Base-by-base conservation (phyloP, 2,329 filamentous ascomycete genomes). In the Lachnum nothofagi region DNA sequence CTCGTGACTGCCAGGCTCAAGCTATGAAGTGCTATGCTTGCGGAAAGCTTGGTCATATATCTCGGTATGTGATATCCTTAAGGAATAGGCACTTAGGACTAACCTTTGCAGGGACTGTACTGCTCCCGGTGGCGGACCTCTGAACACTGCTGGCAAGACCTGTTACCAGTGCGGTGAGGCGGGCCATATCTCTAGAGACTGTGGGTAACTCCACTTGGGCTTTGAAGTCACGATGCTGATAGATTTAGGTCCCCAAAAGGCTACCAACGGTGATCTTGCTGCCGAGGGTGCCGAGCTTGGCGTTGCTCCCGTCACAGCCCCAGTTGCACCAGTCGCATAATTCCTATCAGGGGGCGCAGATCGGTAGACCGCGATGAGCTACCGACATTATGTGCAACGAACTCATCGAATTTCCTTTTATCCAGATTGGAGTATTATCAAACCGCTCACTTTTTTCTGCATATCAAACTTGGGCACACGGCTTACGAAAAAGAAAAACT, bases 81-180 rank as follows among this genome's bases (percentile, higher is more conserved):
- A 24, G 16, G 7, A 24, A 37, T 40, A 17, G 29, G 4, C 31
- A 10, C 24, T 42, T 34, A 46, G 10, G 14, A n/a, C 42, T 45
- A 17, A 54, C 34, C 12, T 25, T 17, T 24, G 19, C 38, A 51
- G 55, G 10, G 93, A 98, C 72, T 98, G 93, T 78, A 95, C 91
- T 40, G 89, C 91, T 54, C 91, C 93, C 57, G 97, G 97, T 70
- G 93, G 93, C 49, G 93, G 93, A 20, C 90, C 91, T 40, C 78
- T 97, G 60, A 96, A 93, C 80, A 94, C 89, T 57, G 89, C 88
- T 55, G 91, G 91, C 67, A 98, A 97, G 83, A 95, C 91, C 57
- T 98, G 93, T 82, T 98, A 98, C 77, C 86, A 91, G 70, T 98
- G 93, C 68, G 89, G 91, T 59, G 88, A 96, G 75, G 83, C 90